These are phyloP conservation scores for Nemophila menziesii DNA, from an alignment of 257 asterid species.

Conservation along the genomic window DNA sequence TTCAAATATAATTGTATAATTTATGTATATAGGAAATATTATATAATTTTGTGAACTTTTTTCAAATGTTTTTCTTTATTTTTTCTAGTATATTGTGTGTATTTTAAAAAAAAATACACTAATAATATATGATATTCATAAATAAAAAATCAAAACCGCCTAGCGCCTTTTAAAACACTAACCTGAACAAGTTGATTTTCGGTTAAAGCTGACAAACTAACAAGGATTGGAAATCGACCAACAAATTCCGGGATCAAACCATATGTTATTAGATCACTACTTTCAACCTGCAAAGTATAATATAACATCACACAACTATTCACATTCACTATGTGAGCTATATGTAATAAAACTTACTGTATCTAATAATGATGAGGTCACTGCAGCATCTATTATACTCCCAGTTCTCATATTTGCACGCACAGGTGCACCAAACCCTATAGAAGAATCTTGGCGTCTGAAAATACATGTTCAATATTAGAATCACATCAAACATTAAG, in stretches of 20 bases:
- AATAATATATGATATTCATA: too few relatives aligned
- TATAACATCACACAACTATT: neutral
- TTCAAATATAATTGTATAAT: too few relatives aligned
- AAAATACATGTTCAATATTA: slow-evolving; percentile 13
- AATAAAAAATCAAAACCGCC: too few relatives aligned
- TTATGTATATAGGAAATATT: too few relatives aligned
- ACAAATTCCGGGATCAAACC: slow-evolving; percentile 98
- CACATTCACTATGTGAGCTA: neutral
- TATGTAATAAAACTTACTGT: slow-evolving; percentile 40
- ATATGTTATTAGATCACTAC: slow-evolving; percentile 93
- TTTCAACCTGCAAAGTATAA: slow-evolving; percentile 63
- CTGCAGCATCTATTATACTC: slow-evolving; percentile 59
- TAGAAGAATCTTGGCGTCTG: slow-evolving; percentile 99
- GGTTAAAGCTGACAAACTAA: slow-evolving; percentile 86
- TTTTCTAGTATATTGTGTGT: too few relatives aligned
- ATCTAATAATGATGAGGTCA: slow-evolving; percentile 80
- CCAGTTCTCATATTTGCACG: slow-evolving; percentile 94
- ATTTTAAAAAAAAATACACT: too few relatives aligned
- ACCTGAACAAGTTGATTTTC: slow-evolving; percentile 99
- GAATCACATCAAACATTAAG: too few relatives aligned
- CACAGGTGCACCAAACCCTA: slow-evolving; percentile 94
- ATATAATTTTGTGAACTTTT: too few relatives aligned
- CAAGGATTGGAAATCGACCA: slow-evolving; percentile 93
- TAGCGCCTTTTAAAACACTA: too few relatives aligned
- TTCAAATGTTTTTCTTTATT: too few relatives aligned